Base-by-base conservation (phyloP, 345 rosid genomes). In the Rhodomyrtus tomentosa region DNA sequence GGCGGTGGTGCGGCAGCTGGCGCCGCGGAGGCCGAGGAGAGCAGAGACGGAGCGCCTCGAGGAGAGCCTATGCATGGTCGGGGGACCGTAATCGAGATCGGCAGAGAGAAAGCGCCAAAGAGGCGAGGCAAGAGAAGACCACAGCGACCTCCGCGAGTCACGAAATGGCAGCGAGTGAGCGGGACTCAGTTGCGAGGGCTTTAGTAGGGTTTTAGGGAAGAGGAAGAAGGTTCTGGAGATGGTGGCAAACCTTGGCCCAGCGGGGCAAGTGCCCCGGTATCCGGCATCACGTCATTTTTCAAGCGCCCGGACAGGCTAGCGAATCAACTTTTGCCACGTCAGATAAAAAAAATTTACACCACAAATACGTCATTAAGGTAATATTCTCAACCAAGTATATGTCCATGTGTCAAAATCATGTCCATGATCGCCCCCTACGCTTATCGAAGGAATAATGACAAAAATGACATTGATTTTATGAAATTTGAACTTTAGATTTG, bases 191-290 rank as follows among this genome's bases (percentile, higher is more conserved):
- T 11, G 80, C 40, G n/a, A 89, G 90, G 45, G 24, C 85, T 92
- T 91, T 85, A 87, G 93, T 87, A 90, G 96, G 96, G 95, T 90
- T 93, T 92, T 81, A 24, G 45, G 38, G 83, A 3, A 52, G 54
- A 48, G 83, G 84, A 84, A 62, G 97, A 94, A 95, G 93, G 86
- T 94, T 95, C 97, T 90, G 89, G 98, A 95, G 82, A 85, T 53
- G 38, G 55, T 1, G 12, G 24, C 22, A 22, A 55, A 38, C n/a
- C 25, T 6, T 32, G 25, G 29, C 49, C 1, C 6, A 50, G 40
- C 18, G 56, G 6, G 38, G 72, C 42, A 12, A 4, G 11, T 49
- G 50, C 50, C 50, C 50, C 50, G 50, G 13, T 49, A 49, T 7
- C 50, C 50, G 14, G 50, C 3, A 55, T 9, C 13, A 3, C 58